phyloP scores from a whole-genome alignment of 2,329 filamentous ascomycete genomes.

The Emmonsia crescens region DNA sequence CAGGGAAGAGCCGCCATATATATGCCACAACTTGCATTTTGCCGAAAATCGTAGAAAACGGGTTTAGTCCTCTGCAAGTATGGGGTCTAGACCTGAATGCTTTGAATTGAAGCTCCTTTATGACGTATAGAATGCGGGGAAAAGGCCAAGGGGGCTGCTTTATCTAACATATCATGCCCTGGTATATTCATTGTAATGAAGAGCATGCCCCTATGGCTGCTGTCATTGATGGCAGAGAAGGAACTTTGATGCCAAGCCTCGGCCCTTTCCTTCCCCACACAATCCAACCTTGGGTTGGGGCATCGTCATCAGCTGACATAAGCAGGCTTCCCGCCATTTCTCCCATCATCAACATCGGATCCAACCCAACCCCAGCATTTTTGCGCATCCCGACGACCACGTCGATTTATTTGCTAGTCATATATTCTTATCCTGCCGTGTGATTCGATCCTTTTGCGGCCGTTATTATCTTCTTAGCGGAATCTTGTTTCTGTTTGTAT shows the following conservation, averaged over 20 bases:
- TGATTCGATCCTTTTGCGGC: neutral
- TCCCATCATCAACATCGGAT: neutral
- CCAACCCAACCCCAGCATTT: neutral
- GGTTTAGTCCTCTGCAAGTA: neutral
- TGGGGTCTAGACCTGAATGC: neutral
- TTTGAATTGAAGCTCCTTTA: neutral
- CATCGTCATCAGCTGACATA: neutral
- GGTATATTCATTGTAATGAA: neutral
- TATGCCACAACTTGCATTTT: too few species aligned
- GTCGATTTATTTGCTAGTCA: neutral
- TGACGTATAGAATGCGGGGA: neutral
- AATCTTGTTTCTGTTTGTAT: neutral
- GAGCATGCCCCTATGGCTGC: neutral
- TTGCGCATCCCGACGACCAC: too few species aligned
- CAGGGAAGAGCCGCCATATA: too few species aligned
- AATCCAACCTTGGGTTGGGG: too few species aligned
- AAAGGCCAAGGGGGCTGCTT: neutral
- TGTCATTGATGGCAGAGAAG: neutral
- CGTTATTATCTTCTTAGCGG: neutral
- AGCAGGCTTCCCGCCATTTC: neutral
- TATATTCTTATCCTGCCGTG: neutral
- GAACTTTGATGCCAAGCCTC: neutral
- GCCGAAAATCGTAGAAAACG: neutral
- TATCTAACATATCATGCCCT: neutral
- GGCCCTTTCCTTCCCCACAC: neutral